Evolutionary conservation across 495 filamentous ascomycete species (phyloP), one percentile per base, ranked within the genome.

Genomic region (Neurospora tetraspora): DNA sequence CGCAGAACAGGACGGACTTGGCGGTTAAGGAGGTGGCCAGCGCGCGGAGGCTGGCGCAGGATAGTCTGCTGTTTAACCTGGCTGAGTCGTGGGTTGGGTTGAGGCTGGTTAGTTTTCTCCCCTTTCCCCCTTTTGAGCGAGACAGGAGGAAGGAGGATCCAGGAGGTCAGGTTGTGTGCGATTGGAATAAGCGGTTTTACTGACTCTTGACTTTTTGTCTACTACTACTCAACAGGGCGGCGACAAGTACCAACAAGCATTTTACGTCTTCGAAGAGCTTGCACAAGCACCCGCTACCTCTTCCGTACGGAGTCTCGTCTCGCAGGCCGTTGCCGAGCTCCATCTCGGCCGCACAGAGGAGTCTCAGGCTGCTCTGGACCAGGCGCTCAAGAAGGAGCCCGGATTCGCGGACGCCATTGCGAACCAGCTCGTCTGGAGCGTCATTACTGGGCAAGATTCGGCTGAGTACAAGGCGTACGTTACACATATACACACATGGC

Each of bases 191-290:
- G 53, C 53, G 0, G 6, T 65, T 65, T 65, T 42, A 70, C 69
- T 76, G 42, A 74, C 59, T 12, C 11, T 42, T 39, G 16, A 11
- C 42, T 20, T 45, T 39, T 45, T 10, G 42, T 45, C 42, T 45
- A 45, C n/a, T 43, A 34, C 61, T n/a, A 31, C 3, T 8, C 11
- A 72, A 59, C 69, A 96, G 93, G 96, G 96, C 78, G 94, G 94
- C 74, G 95, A 98, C 74, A 94, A 92, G 81, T 99, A 98, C 85
- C 96, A 98, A 81, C 91, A 93, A 76, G 92, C 95, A 42, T 99
- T 96, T 84, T 99, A 99, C 87, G 94, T 99, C 76, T 99, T 93
- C 79, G 95, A 98, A 83, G 96, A 99, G 81, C 89, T 99, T 45
- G 96, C 96, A 27, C 92, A 96, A 81, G 89, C 91, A 31, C 91